phyloP scores from a whole-genome alignment of 1,284 basidiomycete species.

The Leucoagaricus sp. region DNA sequence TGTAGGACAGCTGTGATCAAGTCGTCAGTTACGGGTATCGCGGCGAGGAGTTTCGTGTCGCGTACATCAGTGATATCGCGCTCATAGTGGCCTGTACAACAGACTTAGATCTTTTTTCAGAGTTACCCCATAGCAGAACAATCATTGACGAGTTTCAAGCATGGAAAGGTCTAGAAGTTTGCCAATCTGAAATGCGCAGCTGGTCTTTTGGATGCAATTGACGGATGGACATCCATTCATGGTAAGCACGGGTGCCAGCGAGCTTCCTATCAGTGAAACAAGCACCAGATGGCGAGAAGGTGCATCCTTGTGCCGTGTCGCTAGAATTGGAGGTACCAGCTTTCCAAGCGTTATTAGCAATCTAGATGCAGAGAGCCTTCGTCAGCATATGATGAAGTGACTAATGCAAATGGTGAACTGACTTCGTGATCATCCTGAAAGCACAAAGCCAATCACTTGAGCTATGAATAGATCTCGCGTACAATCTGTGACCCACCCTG shows the following conservation, averaged over 20 bases:
- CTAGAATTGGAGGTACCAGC: slow-evolving; percentile 66
- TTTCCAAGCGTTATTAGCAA: slow-evolving; percentile 67
- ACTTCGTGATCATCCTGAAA: slow-evolving; percentile 5
- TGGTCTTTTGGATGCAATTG: slow-evolving; percentile 63
- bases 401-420: neutral
- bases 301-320: slow-evolving; percentile 54
- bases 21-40: neutral
- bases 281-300: slow-evolving; percentile 53
- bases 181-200: slow-evolving; percentile 65
- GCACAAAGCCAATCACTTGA: neutral
- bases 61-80: slow-evolving; percentile 59
- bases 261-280: slow-evolving; percentile 57
- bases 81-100: slow-evolving; percentile 54
- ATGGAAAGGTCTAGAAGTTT: slow-evolving; percentile 60
- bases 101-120: neutral
- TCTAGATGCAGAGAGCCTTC: slow-evolving; percentile 59
- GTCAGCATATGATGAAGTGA: neutral
- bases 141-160: slow-evolving; percentile 54
- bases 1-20: slow-evolving; percentile 50
- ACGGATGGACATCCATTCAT: slow-evolving; percentile 72
- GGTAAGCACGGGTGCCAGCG: slow-evolving; percentile 63
- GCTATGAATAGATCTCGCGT: neutral
- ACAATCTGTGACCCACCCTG: neutral
- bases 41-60: slow-evolving; percentile 9
- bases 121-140: neutral